A percentile compares a stretch with the other conserved stretches of the same genome.
phyloP scores from a whole-genome alignment of 768 basidiomycete genomes.

The Suillus weaverae region DNA sequence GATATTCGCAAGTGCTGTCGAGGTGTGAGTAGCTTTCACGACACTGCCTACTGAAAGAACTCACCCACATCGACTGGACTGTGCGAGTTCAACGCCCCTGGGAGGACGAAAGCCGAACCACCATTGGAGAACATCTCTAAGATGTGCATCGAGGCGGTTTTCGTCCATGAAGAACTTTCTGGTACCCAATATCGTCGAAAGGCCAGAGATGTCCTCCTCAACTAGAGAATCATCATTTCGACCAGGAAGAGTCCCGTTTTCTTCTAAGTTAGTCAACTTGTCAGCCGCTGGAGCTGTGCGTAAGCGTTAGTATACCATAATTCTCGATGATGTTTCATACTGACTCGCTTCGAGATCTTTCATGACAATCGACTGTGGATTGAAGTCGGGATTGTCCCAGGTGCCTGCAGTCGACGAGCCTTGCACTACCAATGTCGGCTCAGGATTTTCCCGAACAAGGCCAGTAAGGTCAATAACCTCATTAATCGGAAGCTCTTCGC shows the following conservation, averaged over 20 bases:
- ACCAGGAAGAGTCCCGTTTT: background rate
- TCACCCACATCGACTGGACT: constrained; percentile 67
- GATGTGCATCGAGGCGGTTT: constrained; percentile 48
- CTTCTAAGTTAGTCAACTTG: background rate
- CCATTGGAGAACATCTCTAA: constrained; percentile 61
- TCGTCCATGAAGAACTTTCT: constrained; percentile 60
- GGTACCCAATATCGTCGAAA: constrained; percentile 59
- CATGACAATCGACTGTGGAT: background rate
- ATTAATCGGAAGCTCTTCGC: constrained; percentile 11
- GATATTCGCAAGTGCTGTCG: constrained; percentile 70
- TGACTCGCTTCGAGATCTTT: background rate
- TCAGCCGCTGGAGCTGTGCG: background rate
- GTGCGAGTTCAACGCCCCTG: constrained; percentile 62
- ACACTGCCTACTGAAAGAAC: constrained; percentile 26
- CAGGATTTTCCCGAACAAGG: constrained; percentile 14
- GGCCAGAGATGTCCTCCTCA: constrained; percentile 1
- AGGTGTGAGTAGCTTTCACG: background rate
- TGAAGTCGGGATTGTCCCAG: too few relatives aligned
- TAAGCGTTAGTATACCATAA: background rate
- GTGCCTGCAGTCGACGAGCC: constrained; percentile 20
- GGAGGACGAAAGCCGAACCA: constrained; percentile 75
- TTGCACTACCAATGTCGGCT: constrained; percentile 33
- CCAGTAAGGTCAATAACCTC: constrained; percentile 10
- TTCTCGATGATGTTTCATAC: background rate
- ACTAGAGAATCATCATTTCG: background rate